Conservation (phyloP, 2,329 filamentous ascomycete genomes). For the Coccinonectria pachysandricola region DNA sequence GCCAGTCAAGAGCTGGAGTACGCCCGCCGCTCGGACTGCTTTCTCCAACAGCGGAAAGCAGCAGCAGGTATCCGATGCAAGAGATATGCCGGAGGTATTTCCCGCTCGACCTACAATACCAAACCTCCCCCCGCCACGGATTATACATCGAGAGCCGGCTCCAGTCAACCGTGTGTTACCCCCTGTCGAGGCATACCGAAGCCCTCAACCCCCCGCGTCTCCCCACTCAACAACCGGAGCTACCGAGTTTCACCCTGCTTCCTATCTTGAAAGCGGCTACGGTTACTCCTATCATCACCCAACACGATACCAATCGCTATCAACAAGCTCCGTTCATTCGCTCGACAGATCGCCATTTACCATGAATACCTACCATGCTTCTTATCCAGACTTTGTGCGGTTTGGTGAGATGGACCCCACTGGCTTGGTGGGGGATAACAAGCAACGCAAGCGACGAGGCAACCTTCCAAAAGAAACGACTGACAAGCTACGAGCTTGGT, state of each 20-base stretch:
- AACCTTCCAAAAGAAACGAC: conserved; percentile 89
- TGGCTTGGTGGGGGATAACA: conserved; percentile 32
- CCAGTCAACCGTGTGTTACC: conserved; percentile 23
- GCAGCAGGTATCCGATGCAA: too few species aligned
- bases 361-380: conserved; percentile 27
- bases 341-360: conserved; percentile 37
- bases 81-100: too few species aligned
- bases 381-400: conserved; percentile 33
- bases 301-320: conserved; percentile 34
- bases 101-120: conserved; percentile 31
- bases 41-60: conserved; percentile 22
- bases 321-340: conserved; percentile 31
- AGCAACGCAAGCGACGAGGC: conserved; percentile 57
- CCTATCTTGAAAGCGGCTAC: conserved; percentile 26
- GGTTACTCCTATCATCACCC: conserved; percentile 33
- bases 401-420: conserved; percentile 31
- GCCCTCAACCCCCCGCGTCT: conserved; percentile 15
- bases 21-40: conserved; percentile 23
- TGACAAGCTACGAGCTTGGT: conserved; percentile 71
- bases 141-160: conserved; percentile 25
- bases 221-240: conserved; percentile 16
- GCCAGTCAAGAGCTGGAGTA: conserved; percentile 26
- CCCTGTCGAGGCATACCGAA: conserved; percentile 27
- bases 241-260: conserved; percentile 21
- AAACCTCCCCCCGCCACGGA: conserved; percentile 27